phyloP scores from a whole-genome alignment of 2,329 filamentous ascomycete genomes.

The Fusarium kyushuense region DNA sequence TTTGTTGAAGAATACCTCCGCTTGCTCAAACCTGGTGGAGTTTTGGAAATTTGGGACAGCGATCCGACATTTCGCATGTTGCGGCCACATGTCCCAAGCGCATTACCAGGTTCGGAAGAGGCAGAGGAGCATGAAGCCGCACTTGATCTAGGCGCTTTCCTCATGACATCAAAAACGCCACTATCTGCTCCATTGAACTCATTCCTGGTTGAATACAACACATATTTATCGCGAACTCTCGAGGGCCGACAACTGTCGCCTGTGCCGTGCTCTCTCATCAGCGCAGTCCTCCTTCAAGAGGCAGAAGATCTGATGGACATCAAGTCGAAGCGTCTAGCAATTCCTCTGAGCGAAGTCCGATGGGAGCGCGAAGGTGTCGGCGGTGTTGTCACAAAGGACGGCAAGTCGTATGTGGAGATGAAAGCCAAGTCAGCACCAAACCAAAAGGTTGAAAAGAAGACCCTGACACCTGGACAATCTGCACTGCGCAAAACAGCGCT shows the following conservation, averaged over 20 bases:
- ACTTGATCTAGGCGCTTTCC: slow-evolving; percentile 80
- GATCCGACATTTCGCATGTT: slow-evolving; percentile 88
- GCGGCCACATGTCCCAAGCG: slow-evolving; percentile 77
- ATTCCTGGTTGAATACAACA: slow-evolving; percentile 85
- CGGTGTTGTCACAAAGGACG: slow-evolving; percentile 70
- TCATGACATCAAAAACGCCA: slow-evolving; percentile 84
- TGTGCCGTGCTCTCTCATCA: slow-evolving; percentile 82
- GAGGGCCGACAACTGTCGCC: slow-evolving; percentile 76
- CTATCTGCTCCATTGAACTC: slow-evolving; percentile 84
- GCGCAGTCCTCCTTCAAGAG: slow-evolving; percentile 84
- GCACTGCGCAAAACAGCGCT: slow-evolving; percentile 84
- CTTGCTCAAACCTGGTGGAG: slow-evolving; percentile 80
- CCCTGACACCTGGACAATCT: slow-evolving; percentile 74
- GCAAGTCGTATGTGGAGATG: slow-evolving; percentile 70
- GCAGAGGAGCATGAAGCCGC: slow-evolving; percentile 72
- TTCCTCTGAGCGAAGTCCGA: slow-evolving; percentile 84
- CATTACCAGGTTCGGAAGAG: slow-evolving; percentile 50
- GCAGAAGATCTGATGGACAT: slow-evolving; percentile 76
- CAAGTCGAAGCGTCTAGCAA: slow-evolving; percentile 81
- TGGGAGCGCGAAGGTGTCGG: slow-evolving; percentile 85
- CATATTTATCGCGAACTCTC: slow-evolving; percentile 82
- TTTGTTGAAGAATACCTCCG: slow-evolving; percentile 80
- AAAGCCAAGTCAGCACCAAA: slow-evolving; percentile 59
- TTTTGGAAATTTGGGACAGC: slow-evolving; percentile 89
- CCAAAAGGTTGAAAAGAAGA: slow-evolving; percentile 58